Percentiles rank a stretch among this genome's conserved stretches.
Conservation (phyloP, 345 rosid genomes). For the Melaleuca quinquenervia region DNA sequence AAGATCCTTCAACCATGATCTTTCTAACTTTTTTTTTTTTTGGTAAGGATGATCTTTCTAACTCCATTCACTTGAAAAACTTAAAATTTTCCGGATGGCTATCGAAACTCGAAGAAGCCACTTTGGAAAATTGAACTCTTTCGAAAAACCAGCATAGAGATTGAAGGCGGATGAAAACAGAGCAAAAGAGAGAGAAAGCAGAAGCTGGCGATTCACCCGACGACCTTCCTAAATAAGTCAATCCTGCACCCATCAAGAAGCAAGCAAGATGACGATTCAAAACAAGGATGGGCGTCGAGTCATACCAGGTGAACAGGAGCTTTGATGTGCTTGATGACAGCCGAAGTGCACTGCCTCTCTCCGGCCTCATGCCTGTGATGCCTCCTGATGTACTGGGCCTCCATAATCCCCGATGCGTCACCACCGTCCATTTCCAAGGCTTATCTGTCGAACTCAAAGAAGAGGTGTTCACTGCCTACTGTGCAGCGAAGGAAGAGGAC, state of each 20-base stretch:
- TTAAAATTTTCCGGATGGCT: not conserved
- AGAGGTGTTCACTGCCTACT: not conserved
- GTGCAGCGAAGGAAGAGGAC: not conserved
- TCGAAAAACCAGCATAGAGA: not conserved
- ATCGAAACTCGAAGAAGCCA: not conserved
- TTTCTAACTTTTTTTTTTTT: too few species aligned
- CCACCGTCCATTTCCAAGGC: slow-evolving; percentile 12
- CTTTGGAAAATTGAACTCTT: not conserved
- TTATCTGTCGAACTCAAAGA: not conserved
- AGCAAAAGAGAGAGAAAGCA: not conserved
- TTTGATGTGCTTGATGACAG: slow-evolving; percentile 70
- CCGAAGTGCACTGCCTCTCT: slow-evolving; percentile 70
- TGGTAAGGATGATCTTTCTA: too few species aligned
- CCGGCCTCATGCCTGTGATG: slow-evolving; percentile 52
- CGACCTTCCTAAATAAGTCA: not conserved
- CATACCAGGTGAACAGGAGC: slow-evolving; percentile 89
- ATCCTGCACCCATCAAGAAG: not conserved
- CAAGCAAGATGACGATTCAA: not conserved
- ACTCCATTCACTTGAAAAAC: not conserved
- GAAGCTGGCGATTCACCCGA: not conserved
- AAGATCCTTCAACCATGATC: not conserved
- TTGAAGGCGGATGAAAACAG: not conserved
- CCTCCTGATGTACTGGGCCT: slow-evolving; percentile 42
- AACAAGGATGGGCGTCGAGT: slow-evolving; percentile 1
- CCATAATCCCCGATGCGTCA: slow-evolving; percentile 11